These are phyloP conservation scores for Ophiostoma novo-ulmi DNA, from an alignment of 2,329 filamentous ascomycete species.

Conservation along the genomic window DNA sequence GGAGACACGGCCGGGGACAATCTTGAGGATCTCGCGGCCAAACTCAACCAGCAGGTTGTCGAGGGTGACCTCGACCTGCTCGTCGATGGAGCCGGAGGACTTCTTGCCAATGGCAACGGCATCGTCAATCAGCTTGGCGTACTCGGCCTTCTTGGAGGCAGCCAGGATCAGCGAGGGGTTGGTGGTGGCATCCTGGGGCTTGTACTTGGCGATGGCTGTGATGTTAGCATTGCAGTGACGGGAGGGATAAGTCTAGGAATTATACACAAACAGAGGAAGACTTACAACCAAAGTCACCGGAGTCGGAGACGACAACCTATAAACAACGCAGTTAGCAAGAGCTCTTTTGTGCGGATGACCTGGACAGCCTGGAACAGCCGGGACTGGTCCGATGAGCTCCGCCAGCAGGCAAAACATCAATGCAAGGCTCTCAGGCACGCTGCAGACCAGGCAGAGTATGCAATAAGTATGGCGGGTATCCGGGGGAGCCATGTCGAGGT, in stretches of 20 bases:
- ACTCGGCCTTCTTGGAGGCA: slow-evolving; percentile 96
- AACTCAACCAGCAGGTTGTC: slow-evolving; percentile 96
- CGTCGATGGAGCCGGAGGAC: slow-evolving; percentile 62
- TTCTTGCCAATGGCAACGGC: slow-evolving; percentile 83
- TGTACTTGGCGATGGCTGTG: slow-evolving; percentile 95
- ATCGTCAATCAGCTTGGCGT: slow-evolving; percentile 82
- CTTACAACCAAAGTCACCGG: slow-evolving; percentile 80
- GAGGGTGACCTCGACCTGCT: slow-evolving; percentile 82
- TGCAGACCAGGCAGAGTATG: not conserved
- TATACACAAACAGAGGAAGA: slow-evolving; percentile 30
- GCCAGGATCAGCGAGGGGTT: slow-evolving; percentile 98
- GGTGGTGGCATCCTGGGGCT: slow-evolving; percentile 99
- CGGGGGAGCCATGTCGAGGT: not conserved
- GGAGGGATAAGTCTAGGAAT: not conserved
- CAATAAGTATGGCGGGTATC: too few species aligned
- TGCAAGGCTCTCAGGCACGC: not conserved
- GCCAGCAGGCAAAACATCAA: not conserved
- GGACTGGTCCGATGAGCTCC: not conserved
- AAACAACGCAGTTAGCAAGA: slow-evolving; percentile 28
- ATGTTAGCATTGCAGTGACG: not conserved
- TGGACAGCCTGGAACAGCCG: not conserved
- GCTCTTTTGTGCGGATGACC: not conserved
- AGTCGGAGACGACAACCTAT: slow-evolving; percentile 93
- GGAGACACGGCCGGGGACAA: slow-evolving; percentile 97
- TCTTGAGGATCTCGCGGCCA: slow-evolving; percentile 93